Percentiles rank a stretch among this genome's conserved stretches.
phyloP scores from a whole-genome alignment of 2,329 filamentous ascomycete genomes.

The Talaromyces sp. region DNA sequence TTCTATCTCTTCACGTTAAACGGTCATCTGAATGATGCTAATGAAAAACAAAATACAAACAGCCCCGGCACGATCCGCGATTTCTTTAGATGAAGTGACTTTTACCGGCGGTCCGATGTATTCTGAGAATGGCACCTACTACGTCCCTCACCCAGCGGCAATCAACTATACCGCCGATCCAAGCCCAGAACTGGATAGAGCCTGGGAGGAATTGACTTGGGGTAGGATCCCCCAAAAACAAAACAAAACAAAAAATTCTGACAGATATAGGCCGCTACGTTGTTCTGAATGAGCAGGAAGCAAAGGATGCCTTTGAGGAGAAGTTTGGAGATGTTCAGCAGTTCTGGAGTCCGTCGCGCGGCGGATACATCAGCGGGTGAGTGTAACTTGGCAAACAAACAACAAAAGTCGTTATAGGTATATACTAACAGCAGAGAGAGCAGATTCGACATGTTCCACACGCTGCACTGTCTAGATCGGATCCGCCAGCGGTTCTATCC shows the following conservation, averaged over 20 bases:
- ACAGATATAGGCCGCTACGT: not conserved
- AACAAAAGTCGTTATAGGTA: not conserved
- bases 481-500: not conserved
- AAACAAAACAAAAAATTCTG: too few relatives aligned
- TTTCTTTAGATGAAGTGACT: not conserved
- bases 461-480: slow-evolving; percentile 2
- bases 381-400: not conserved
- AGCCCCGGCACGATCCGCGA: slow-evolving; percentile 1
- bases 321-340: not conserved
- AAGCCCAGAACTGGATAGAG: slow-evolving; percentile 1
- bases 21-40: too few relatives aligned
- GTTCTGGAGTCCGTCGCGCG: slow-evolving; percentile 1
- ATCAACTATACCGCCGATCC: slow-evolving; percentile 2
- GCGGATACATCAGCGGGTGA: not conserved
- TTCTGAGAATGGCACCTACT: slow-evolving; percentile 1
- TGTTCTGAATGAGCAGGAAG: not conserved
- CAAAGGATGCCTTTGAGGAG: not conserved
- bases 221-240: not conserved
- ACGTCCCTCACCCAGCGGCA: not conserved
- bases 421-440: not conserved
- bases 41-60: not conserved
- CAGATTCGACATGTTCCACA: slow-evolving; percentile 3
- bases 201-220: slow-evolving; percentile 1
- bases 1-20: too few relatives aligned
- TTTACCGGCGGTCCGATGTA: slow-evolving; percentile 4